A percentile compares a stretch with the other conserved stretches of the same genome.
Conservation (phyloP, 2,329 filamentous ascomycete genomes). For the Leptoxyphium fumago region DNA sequence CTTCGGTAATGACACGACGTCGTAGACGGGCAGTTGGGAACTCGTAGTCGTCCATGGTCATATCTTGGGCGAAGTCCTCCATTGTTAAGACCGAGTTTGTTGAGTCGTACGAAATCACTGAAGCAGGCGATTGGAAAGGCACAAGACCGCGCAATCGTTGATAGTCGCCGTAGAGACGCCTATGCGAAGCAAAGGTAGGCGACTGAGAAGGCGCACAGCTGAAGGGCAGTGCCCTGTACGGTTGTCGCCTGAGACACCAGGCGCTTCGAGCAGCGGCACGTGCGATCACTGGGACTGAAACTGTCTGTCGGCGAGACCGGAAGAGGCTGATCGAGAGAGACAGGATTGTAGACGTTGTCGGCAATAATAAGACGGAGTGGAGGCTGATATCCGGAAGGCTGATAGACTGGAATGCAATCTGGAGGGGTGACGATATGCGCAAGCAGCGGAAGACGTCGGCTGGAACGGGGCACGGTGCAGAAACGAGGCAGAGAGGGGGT, state of each 20-base stretch:
- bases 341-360: not conserved
- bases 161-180: not conserved
- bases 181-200: not conserved
- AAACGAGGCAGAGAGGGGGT: too few relatives aligned
- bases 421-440: too few relatives aligned
- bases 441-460: too few relatives aligned
- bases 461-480: too few relatives aligned
- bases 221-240: not conserved
- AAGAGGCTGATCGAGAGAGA: not conserved
- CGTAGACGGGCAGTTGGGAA: conserved; percentile 49
- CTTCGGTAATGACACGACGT: conserved; percentile 39
- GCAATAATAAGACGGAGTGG: not conserved
- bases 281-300: not conserved
- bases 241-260: not conserved
- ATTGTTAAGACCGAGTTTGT: conserved; percentile 10
- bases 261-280: not conserved
- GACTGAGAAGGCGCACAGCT: not conserved
- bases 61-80: conserved; percentile 5
- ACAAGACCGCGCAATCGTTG: not conserved
- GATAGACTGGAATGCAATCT: too few relatives aligned
- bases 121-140: not conserved
- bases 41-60: conserved; percentile 36
- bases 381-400: not conserved
- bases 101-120: not conserved
- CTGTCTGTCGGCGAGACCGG: not conserved